phyloP scores from a whole-genome alignment of 768 basidiomycete genomes.

The Mycena belliarum region DNA sequence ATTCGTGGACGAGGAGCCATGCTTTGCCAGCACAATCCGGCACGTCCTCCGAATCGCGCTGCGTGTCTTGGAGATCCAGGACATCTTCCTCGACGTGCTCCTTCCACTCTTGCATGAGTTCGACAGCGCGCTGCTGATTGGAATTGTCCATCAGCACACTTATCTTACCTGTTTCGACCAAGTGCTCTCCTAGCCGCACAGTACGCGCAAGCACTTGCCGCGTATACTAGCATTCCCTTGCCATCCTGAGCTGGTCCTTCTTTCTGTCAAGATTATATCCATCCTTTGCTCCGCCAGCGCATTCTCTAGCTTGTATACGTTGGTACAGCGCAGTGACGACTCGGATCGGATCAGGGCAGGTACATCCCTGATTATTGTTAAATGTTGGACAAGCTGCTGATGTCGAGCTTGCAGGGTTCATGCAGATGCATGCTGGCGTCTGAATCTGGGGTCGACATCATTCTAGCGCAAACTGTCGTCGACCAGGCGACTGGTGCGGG shows the following conservation, averaged over 20 bases:
- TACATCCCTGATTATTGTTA: background rate
- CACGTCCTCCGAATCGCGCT: constrained; percentile 82
- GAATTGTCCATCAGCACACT: constrained; percentile 60
- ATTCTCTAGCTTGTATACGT: constrained; percentile 71
- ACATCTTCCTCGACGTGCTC: constrained; percentile 86
- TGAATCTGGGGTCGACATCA: constrained; percentile 63
- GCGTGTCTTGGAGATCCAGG: constrained; percentile 82
- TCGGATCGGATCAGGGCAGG: constrained; percentile 77
- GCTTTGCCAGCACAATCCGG: constrained; percentile 72
- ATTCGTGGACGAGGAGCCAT: constrained; percentile 66
- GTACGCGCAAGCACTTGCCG: constrained; percentile 78
- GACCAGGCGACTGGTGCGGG: constrained; percentile 75
- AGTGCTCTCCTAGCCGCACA: constrained; percentile 67
- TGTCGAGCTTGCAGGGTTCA: constrained; percentile 54
- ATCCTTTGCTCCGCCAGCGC: constrained; percentile 65
- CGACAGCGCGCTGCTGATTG: constrained; percentile 54
- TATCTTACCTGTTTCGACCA: constrained; percentile 77
- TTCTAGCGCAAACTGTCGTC: constrained; percentile 56
- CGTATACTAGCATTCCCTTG: constrained; percentile 74
- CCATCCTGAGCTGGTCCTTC: constrained; percentile 71
- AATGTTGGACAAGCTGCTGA: background rate
- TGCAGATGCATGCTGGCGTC: constrained; percentile 60
- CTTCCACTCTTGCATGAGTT: constrained; percentile 76
- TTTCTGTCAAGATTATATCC: constrained; percentile 77
- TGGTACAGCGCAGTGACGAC: constrained; percentile 79